Base-by-base conservation (phyloP, 306 rosid species). In the Corylus americana region DNA sequence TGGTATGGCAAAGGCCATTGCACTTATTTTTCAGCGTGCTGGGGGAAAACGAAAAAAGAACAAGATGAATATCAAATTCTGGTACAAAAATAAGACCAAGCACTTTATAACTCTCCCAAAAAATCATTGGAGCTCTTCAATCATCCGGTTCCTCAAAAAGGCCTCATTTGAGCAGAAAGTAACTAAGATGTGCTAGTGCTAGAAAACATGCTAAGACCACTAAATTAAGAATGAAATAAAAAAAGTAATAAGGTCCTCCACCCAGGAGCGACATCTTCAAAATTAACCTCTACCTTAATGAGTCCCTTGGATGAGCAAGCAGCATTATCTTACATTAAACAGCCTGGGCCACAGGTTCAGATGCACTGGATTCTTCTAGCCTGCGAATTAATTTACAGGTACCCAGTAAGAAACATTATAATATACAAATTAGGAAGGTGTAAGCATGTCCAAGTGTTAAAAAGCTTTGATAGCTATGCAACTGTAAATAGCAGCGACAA, bases 311-410 rank as follows among this genome's bases (percentile, higher is more conserved):
- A 70, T 44, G 10, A 80, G 74, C 61, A 14, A 64, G 79, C 55
- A 50, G 69, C 71, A 47, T 53, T 81, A 12, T 76, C 80, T 71
- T 57, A 51, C 78, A 72, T 82, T 83, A 92, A 27, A 83, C 89
- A 74, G 84, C 90, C 80, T 90, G 95, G 57, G 97, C 97, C 77
- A 91, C 87, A 54, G 92, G 82, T 78, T 91, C 97, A 4, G 93
- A 71, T 76, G 89, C 74, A 82, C 83, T 87, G 61, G 80, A 49
- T 77, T 87, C 85, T 81, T 92, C 97, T 59, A 80, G 81, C 90
- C 97, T 95, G 93, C 78, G 89, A 82, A 78, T 81, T 22, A 22
- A 22, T 22, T 22, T 70, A 75, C 47, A 29, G 61, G 49, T 49
- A 57, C 59, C 78, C 72, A 22, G 79, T 29, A 35, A 76, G 62